phyloP scores from a whole-genome alignment of 1,284 basidiomycete genomes.

The Ceratobasidium sp. region DNA sequence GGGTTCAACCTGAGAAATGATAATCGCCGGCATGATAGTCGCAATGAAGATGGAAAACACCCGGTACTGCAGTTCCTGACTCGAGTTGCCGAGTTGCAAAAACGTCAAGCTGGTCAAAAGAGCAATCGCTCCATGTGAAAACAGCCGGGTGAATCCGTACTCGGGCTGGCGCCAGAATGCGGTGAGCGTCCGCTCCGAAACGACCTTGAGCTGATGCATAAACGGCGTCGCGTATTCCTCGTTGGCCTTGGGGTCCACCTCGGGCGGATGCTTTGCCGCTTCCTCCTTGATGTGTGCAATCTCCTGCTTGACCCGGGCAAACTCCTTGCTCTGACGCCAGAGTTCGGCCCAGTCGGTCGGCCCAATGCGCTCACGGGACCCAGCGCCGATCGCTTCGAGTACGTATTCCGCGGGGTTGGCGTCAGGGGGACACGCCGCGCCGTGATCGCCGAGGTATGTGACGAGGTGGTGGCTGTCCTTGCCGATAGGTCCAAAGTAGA shows the following conservation, averaged over 20 bases:
- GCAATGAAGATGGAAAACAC: conserved; percentile 78
- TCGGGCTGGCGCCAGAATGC: conserved; percentile 87
- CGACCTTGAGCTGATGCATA: conserved; percentile 80
- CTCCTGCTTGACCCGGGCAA: conserved; percentile 58
- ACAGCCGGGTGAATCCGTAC: conserved; percentile 80
- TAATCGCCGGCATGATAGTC: conserved; percentile 77
- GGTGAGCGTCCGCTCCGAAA: conserved; percentile 78
- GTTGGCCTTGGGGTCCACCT: conserved; percentile 31
- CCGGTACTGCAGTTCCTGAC: conserved; percentile 84
- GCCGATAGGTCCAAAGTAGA: conserved; percentile 69
- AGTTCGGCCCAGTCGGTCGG: conserved; percentile 82
- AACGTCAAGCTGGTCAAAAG: conserved; percentile 87
- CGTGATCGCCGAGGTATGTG: conserved; percentile 66
- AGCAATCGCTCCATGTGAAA: conserved; percentile 81
- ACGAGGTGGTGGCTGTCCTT: conserved; percentile 63
- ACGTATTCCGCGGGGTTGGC: conserved; percentile 66
- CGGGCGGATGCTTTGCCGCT: conserved; percentile 49
- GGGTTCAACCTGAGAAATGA: conserved; percentile 86
- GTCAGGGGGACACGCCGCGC: conserved; percentile 62
- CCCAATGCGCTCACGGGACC: conserved; percentile 72
- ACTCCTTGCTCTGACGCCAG: conserved; percentile 68
- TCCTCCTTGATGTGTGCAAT: conserved; percentile 59
- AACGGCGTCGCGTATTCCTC: conserved; percentile 75
- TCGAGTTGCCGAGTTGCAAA: conserved; percentile 77
- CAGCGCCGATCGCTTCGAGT: conserved; percentile 77